Percentiles rank a stretch among this genome's conserved stretches.
Evolutionary conservation across 805 yeast species (phyloP).

Genomic region (Middelhovenomyces tepae): DNA sequence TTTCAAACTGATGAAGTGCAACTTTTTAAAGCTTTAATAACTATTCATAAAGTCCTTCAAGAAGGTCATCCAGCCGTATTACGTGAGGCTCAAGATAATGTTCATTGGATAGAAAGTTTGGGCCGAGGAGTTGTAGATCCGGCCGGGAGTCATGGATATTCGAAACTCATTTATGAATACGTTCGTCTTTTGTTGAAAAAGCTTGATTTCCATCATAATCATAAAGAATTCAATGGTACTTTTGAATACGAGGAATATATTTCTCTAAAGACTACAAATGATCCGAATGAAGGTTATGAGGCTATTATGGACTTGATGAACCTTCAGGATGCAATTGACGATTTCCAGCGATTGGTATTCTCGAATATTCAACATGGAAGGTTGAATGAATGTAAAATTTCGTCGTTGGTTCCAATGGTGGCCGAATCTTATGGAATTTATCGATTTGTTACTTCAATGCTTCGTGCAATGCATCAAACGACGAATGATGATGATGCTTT

Average conservation of each 20-base stretch:
- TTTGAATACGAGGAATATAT: slow-evolving; percentile 95
- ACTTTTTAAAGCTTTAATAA: slow-evolving; percentile 74
- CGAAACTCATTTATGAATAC: slow-evolving; percentile 69
- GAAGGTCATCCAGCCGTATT: slow-evolving; percentile 91
- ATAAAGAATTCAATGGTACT: slow-evolving; percentile 87
- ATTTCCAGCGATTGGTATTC: slow-evolving; percentile 66
- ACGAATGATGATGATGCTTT: slow-evolving; percentile 69
- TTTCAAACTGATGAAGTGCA: slow-evolving; percentile 75
- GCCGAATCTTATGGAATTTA: slow-evolving; percentile 90
- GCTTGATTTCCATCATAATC: slow-evolving; percentile 71
- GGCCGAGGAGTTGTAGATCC: slow-evolving; percentile 39
- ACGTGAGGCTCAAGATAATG: slow-evolving; percentile 69
- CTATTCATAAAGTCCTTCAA: slow-evolving; percentile 87
- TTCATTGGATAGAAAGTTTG: slow-evolving; percentile 68
- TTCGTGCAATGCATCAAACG: slow-evolving; percentile 74
- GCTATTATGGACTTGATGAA: slow-evolving; percentile 77
- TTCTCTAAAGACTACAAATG: slow-evolving; percentile 76
- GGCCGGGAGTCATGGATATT: slow-evolving; percentile 35
- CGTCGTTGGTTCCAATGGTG: slow-evolving; percentile 83
- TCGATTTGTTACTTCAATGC: slow-evolving; percentile 81
- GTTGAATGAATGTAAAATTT: slow-evolving; percentile 62
- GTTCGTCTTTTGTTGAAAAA: slow-evolving; percentile 61
- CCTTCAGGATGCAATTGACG: slow-evolving; percentile 75
- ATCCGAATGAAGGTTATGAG: slow-evolving; percentile 94
- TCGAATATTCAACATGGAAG: slow-evolving; percentile 57